Percentiles rank a stretch among this genome's conserved stretches.
phyloP scores from a whole-genome alignment of 352 stramenopile species.

The Pythium rishiriense region DNA sequence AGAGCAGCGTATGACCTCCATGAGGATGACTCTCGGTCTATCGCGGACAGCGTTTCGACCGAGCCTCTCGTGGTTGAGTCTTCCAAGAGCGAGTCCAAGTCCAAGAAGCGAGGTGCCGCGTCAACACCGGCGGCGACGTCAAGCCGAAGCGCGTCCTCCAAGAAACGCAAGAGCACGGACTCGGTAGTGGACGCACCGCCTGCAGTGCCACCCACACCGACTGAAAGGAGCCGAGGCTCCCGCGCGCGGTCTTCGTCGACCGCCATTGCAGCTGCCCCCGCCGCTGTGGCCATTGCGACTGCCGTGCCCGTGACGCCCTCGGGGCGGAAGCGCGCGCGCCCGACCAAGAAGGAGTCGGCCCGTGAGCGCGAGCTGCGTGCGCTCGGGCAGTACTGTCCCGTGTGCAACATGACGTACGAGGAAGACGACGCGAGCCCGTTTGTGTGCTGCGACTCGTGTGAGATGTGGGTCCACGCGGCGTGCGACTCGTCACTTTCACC shows the following conservation, averaged over 20 bases:
- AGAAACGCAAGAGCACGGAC: constrained; percentile 33
- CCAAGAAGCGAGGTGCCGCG: constrained; percentile 11
- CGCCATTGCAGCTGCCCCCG: neutral
- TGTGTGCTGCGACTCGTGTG: constrained; percentile 87
- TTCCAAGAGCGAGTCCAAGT: constrained; percentile 4
- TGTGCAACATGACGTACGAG: constrained; percentile 86
- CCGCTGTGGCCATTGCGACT: constrained; percentile 20
- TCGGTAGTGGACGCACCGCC: neutral
- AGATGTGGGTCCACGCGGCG: constrained; percentile 83
- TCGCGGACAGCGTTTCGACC: neutral
- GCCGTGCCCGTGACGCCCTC: constrained; percentile 10
- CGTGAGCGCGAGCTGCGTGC: constrained; percentile 77
- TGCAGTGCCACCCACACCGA: constrained; percentile 3
- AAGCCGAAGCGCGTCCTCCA: constrained; percentile 16
- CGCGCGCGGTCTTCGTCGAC: constrained; percentile 6
- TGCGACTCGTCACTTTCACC: constrained; percentile 71
- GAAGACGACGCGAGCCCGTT: constrained; percentile 85
- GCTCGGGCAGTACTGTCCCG: constrained; percentile 82
- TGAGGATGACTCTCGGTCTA: neutral
- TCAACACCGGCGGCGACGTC: constrained; percentile 15
- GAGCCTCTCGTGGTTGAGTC: neutral
- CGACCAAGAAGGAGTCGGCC: constrained; percentile 62
- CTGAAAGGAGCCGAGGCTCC: constrained; percentile 1
- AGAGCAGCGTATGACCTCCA: neutral
- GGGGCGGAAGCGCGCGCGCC: constrained; percentile 47